Percentiles rank a stretch among this genome's conserved stretches.
phyloP scores from a whole-genome alignment of 2,329 filamentous ascomycete species.

The Hymenotorrendiella dingleyae region DNA sequence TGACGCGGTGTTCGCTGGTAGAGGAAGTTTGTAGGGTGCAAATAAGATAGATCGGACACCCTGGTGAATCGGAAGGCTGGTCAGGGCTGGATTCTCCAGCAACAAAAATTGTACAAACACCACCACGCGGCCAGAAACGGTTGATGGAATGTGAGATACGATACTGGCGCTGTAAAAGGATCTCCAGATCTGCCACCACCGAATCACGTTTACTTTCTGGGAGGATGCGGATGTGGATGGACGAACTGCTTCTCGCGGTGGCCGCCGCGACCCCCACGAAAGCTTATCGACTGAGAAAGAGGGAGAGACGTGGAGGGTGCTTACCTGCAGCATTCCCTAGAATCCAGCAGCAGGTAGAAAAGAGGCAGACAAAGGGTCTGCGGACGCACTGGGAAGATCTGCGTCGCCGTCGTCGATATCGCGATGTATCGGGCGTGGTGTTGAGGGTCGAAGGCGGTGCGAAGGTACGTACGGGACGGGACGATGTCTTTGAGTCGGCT shows the following conservation, averaged over 20 bases:
- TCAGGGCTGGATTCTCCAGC: not conserved
- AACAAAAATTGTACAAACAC: not conserved
- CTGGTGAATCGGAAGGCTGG: not conserved
- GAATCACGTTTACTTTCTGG: constrained; percentile 5
- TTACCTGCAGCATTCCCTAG: constrained; percentile 32
- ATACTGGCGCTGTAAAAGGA: not conserved
- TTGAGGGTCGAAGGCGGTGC: constrained; percentile 4
- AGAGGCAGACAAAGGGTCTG: not conserved
- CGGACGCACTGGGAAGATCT: constrained; percentile 1
- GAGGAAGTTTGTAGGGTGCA: not conserved
- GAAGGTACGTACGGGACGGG: not conserved
- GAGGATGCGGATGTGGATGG: not conserved
- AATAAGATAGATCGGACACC: not conserved
- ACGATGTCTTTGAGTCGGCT: not conserved
- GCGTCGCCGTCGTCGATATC: constrained; percentile 21
- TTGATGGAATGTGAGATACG: constrained; percentile 4
- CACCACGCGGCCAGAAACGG: not conserved
- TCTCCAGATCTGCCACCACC: not conserved
- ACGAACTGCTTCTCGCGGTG: no score
- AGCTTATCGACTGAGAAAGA: constrained; percentile 15
- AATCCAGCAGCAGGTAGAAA: constrained; percentile 11
- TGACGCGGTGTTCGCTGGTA: not conserved
- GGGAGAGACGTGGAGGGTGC: constrained; percentile 11
- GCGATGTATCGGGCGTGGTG: constrained; percentile 9
- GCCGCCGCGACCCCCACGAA: constrained; percentile 8